phyloP scores from a whole-genome alignment of 768 basidiomycete genomes.

The Auriscalpium vulgare region DNA sequence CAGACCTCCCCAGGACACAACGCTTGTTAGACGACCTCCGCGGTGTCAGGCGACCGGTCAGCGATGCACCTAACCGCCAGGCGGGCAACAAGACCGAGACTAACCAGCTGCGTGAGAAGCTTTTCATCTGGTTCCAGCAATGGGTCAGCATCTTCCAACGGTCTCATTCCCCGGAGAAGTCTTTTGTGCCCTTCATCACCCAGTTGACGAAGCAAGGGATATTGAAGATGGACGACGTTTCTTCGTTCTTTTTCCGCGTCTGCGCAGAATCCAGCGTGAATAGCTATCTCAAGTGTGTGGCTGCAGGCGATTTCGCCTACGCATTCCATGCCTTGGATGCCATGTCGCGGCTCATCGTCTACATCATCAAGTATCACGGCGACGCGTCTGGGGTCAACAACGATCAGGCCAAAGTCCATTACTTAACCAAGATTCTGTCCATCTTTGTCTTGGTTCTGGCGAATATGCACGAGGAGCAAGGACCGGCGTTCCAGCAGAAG shows the following conservation, averaged over 20 bases:
- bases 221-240: slow-evolving; percentile 89
- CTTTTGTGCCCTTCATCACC: slow-evolving; percentile 95
- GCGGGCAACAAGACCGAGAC: slow-evolving; percentile 60
- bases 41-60: slow-evolving; percentile 47
- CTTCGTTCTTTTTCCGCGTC: slow-evolving; percentile 97
- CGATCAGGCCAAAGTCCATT: slow-evolving; percentile 93
- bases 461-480: slow-evolving; percentile 92
- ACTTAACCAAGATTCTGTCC: slow-evolving; percentile 93
- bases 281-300: slow-evolving; percentile 71
- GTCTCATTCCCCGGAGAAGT: slow-evolving; percentile 85
- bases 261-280: slow-evolving; percentile 92
- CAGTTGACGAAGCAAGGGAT: slow-evolving; percentile 95
- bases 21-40: slow-evolving; percentile 77
- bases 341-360: slow-evolving; percentile 88
- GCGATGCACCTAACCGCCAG: slow-evolving; percentile 30
- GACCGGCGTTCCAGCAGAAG: slow-evolving; percentile 86
- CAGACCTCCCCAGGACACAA: slow-evolving; percentile 40
- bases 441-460: slow-evolving; percentile 95
- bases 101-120: slow-evolving; percentile 66
- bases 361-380: slow-evolving; percentile 99
- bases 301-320: slow-evolving; percentile 62
- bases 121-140: slow-evolving; percentile 81
- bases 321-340: slow-evolving; percentile 94
- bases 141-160: slow-evolving; percentile 95
- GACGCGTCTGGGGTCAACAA: slow-evolving; percentile 90